Base-by-base conservation (phyloP, 169 alveolate species). In the Sarcocystis neurona region DNA sequence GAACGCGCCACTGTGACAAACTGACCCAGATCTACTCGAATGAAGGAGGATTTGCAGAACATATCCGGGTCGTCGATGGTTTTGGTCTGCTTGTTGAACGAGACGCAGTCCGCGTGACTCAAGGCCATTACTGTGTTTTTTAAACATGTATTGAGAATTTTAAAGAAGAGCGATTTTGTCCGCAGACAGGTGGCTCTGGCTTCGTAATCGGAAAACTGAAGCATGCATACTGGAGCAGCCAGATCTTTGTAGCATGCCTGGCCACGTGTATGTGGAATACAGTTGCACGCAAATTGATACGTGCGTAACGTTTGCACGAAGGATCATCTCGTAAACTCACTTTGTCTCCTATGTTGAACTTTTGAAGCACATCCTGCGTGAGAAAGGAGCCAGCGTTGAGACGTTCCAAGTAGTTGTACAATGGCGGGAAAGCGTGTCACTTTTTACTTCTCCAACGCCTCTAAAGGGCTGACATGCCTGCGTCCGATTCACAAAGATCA, bases 51-150 rank as follows among this genome's bases (percentile, higher is more conserved):
- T 37, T 20, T 44, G 85, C 91, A 87, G 43, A 87, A 87, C 30
- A 72, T 56, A 8, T 34, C 87, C 4, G 91, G 91, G 75, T 87
- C 91, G 15, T 56, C 60, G 20, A 87, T 87, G n/a, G 87, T 60
- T 32, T 47, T 60, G 2, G 87, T 30, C 0, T 44, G 30, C 48
- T 58, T 87, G 39, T 77, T 53, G 70, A 18, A 87, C 37, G 88
- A 58, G 8, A 60, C 60, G 47, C 91, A 87, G 77, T 46, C 75
- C 18, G 91, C 50, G 50, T 78, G 87, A 3, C 30, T 87, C 34
- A 78, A 63, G 23, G 91, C 82, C 74, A 79, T 79, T 2, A 87
- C 23, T 41, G 87, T 56, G 30, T 66, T 34, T 43, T 77, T 72
- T 43, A 27, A 53, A 56, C 91, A 87, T 20, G 87, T 72, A 20